Evolutionary conservation across 768 basidiomycete species (phyloP), one percentile per base, ranked within the genome.

Genomic region (Kwoniella pini): DNA sequence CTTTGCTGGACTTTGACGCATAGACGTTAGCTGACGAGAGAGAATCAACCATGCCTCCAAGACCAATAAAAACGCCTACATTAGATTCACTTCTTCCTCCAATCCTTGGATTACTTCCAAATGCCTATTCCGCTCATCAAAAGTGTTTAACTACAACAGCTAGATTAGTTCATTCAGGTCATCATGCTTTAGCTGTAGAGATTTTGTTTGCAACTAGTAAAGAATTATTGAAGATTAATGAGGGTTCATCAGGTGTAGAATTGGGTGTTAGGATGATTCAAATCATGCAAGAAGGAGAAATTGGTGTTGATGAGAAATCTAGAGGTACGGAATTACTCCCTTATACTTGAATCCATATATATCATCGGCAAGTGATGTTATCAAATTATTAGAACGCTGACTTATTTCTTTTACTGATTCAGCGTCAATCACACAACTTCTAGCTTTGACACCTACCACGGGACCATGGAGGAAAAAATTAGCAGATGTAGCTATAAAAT

Each of bases 91-190:
- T 75, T 55, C 72, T 76, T 26, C 77, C 74, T 10, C 71, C 73
- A 27, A 77, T 75, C 61, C 62, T 75, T 21, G 30, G 45, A 57
- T 63, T 69, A 56, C 67, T 79, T 6, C 59, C 90, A 86, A 90
- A 92, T 33, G 79, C 83, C 13, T 96, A 96, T 77, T 91, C 93
- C 63, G 94, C 94, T 0, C 95, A 97, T 70, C 94, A 97, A 79
- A 97, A 97, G 80, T 91, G 93, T 10, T 85, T 95, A 26, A 97
- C 94, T 17, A 96, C 95, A 66, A 91, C 91, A 4, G 87, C 93
- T 3, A 84, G 94, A 69, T 69, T 81, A n/a, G 68, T 76, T 49
- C 64, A 75, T 55, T 77, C 80, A 21, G 82, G 82, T 2, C 88
- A 94, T 67, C 87, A 88, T 72, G 87, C 88, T 72, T 87, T 87